Conservation (phyloP, 177 flowering plant genomes). For the Telopea speciosissima region DNA sequence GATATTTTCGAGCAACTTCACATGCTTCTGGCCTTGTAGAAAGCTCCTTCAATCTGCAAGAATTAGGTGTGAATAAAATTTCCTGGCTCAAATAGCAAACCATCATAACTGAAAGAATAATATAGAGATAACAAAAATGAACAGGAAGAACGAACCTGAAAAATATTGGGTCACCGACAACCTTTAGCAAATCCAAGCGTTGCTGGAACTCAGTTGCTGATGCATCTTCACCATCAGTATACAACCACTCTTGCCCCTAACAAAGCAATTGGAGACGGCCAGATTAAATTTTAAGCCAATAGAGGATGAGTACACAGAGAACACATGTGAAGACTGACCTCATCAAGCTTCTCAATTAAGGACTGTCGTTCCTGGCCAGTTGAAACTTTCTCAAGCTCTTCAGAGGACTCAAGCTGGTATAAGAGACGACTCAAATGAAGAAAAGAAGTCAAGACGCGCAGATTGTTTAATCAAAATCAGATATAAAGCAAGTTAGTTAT, state of each 20-base stretch:
- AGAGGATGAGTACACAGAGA: neutral
- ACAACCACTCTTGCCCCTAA: constrained; percentile 96
- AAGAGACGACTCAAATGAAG: neutral
- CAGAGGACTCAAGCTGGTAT: constrained; percentile 69
- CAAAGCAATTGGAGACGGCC: constrained; percentile 5
- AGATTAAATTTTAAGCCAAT: neutral
- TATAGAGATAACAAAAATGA: too few species aligned
- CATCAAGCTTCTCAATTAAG: constrained; percentile 79
- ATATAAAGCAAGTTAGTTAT: too few species aligned
- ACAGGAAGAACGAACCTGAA: constrained; percentile 43
- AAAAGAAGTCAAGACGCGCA: constrained; percentile 4
- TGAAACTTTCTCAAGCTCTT: constrained; percentile 54
- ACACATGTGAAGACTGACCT: constrained; percentile 38
- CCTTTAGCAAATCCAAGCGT: constrained; percentile 57
- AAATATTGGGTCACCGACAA: constrained; percentile 84
- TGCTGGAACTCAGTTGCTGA: constrained; percentile 68
- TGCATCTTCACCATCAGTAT: constrained; percentile 97
- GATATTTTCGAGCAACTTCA: constrained; percentile 51
- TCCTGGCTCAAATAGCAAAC: neutral
- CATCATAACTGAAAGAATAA: neutral
- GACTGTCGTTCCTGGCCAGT: constrained; percentile 65
- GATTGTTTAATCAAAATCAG: neutral
- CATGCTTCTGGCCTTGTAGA: constrained; percentile 72
- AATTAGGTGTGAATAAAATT: constrained; percentile 5
- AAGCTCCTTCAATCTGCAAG: constrained; percentile 69